Evolutionary conservation across 1,284 basidiomycete species (phyloP).

Genomic region (Calocybe gambosa): DNA sequence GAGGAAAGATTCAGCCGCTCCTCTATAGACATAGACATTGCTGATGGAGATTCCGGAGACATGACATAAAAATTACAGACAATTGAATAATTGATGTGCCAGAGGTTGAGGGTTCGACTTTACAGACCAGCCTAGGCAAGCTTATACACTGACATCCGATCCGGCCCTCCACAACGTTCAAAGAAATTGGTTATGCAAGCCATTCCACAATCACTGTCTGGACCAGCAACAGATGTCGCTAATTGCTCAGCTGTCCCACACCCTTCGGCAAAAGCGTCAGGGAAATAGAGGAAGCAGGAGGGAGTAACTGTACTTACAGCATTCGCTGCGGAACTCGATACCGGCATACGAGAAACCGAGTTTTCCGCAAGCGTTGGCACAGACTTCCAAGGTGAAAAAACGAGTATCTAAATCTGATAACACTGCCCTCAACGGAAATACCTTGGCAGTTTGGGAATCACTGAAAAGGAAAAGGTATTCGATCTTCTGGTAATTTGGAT

Average conservation of each 20-base stretch:
- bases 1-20: slow-evolving; percentile 54
- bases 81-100: too few relatives aligned
- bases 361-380: not conserved
- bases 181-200: slow-evolving; percentile 6
- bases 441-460: not conserved
- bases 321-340: slow-evolving; percentile 1
- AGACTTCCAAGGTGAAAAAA: slow-evolving; percentile 2
- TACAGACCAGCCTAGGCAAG: too few relatives aligned
- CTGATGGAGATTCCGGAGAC: too few relatives aligned
- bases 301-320: not conserved
- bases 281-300: not conserved
- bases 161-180: slow-evolving; percentile 5
- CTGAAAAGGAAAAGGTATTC: not conserved
- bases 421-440: not conserved
- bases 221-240: not conserved
- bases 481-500: not conserved
- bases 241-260: not conserved
- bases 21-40: slow-evolving; percentile 21
- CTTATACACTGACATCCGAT: slow-evolving; percentile 7
- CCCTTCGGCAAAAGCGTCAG: not conserved
- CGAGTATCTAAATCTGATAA: not conserved
- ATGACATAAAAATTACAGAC: too few relatives aligned
- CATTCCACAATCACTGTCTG: slow-evolving; percentile 6
- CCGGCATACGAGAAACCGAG: not conserved
- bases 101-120: too few relatives aligned